Conservation (phyloP, 768 basidiomycete genomes). For the Cyathus striatus region DNA sequence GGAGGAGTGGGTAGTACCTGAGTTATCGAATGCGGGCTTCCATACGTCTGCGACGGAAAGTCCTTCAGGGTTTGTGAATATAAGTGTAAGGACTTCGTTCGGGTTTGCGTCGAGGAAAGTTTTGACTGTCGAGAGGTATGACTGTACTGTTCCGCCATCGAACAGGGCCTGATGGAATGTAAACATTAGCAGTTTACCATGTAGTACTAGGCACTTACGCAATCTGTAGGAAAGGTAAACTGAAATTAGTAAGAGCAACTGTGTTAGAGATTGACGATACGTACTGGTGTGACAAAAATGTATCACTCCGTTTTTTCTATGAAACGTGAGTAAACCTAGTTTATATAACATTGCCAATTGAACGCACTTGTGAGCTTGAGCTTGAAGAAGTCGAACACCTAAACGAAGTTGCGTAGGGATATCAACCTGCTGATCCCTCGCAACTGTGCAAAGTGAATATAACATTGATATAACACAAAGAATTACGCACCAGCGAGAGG, state of each 20-base stretch:
- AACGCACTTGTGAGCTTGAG: slow-evolving; percentile 44
- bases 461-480: neutral
- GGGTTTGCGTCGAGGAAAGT: slow-evolving; percentile 56
- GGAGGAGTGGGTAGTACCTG: too few relatives aligned
- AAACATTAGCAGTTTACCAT: too few relatives aligned
- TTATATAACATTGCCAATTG: neutral
- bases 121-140: slow-evolving; percentile 49
- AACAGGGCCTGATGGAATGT: slow-evolving; percentile 36
- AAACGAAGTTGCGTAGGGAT: slow-evolving; percentile 42
- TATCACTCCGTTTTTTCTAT: neutral
- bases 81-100: slow-evolving; percentile 58
- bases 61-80: slow-evolving; percentile 65
- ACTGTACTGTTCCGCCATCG: slow-evolving; percentile 45
- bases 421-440: slow-evolving; percentile 46
- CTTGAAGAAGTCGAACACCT: slow-evolving; percentile 57
- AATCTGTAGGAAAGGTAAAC: too few relatives aligned
- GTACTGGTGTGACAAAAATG: too few relatives aligned
- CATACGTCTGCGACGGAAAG: slow-evolving; percentile 41
- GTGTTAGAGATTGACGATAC: too few relatives aligned
- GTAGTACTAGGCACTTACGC: too few relatives aligned
- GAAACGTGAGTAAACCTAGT: neutral
- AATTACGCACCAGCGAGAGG: slow-evolving; percentile 36
- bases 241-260: too few relatives aligned
- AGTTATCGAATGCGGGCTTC: slow-evolving; percentile 45
- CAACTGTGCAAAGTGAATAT: slow-evolving; percentile 22